Percentiles rank a stretch among this genome's conserved stretches.
phyloP scores from a whole-genome alignment of 768 basidiomycete genomes.

The Psilocybe tampanensis region DNA sequence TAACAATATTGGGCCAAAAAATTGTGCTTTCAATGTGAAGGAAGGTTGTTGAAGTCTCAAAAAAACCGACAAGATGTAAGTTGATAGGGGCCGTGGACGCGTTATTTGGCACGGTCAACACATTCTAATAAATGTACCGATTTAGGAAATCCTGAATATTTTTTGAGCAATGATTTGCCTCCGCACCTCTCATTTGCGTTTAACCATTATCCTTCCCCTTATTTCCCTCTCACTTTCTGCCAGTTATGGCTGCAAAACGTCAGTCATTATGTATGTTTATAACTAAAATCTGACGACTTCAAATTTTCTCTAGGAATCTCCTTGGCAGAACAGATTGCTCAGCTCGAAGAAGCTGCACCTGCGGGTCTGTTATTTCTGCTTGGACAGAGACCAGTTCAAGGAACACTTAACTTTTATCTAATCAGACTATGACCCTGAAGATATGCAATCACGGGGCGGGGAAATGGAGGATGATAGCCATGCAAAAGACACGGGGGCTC shows the following conservation, averaged over 20 bases:
- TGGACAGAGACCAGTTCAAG: not conserved
- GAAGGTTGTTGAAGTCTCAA: too few relatives aligned
- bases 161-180: slow-evolving; percentile 4
- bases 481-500: slow-evolving; percentile 36
- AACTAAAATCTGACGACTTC: too few relatives aligned
- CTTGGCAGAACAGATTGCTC: slow-evolving; percentile 79
- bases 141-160: not conserved
- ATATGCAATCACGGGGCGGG: slow-evolving; percentile 53
- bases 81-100: not conserved
- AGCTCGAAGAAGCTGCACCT: slow-evolving; percentile 73
- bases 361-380: slow-evolving; percentile 48
- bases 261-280: not conserved
- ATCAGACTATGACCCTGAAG: slow-evolving; percentile 78
- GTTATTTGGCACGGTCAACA: not conserved
- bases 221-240: not conserved
- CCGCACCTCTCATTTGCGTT: not conserved
- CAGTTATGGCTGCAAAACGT: slow-evolving; percentile 23
- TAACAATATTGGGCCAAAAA: too few relatives aligned
- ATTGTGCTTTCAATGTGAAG: too few relatives aligned
- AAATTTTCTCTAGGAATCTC: slow-evolving; percentile 43
- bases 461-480: slow-evolving; percentile 43
- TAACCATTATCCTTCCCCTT: not conserved
- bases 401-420: slow-evolving; percentile 1
- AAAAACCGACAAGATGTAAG: too few relatives aligned
- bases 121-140: not conserved